These are phyloP conservation scores for Geosmithia flava DNA, from an alignment of 2,329 filamentous ascomycete species.

Conservation along the genomic window DNA sequence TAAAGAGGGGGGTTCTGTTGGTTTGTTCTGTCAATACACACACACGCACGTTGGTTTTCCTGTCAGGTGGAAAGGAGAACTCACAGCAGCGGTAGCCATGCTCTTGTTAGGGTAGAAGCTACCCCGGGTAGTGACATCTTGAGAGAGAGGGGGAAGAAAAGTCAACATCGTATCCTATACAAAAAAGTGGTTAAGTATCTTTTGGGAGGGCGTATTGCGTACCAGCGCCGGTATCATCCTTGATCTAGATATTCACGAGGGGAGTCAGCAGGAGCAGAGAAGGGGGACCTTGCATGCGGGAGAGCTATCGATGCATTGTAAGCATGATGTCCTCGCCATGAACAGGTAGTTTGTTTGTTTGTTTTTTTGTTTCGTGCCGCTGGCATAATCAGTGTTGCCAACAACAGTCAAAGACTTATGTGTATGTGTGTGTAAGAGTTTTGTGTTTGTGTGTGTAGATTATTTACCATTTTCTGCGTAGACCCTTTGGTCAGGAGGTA, in stretches of 20 bases:
- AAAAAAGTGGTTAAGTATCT: constrained; percentile 26
- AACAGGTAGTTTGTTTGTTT: no score
- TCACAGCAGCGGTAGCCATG: constrained; percentile 87
- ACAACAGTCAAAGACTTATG: not conserved
- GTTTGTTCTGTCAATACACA: not conserved
- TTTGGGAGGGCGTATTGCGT: constrained; percentile 74
- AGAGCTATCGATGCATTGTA: constrained; percentile 55
- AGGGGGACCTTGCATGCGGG: constrained; percentile 36
- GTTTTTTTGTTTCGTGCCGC: constrained; percentile 3
- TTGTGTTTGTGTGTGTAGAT: constrained; percentile 29
- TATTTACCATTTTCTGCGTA: constrained; percentile 99
- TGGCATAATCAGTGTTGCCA: constrained; percentile 21
- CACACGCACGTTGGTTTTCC: not conserved
- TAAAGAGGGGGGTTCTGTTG: constrained; percentile 80
- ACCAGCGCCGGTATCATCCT: constrained; percentile 99
- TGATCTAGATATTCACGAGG: constrained; percentile 82
- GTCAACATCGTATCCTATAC: constrained; percentile 42
- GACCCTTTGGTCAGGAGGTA: constrained; percentile 95
- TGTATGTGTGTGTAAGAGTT: not conserved
- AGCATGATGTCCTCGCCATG: constrained; percentile 52
- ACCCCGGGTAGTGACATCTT: constrained; percentile 97
- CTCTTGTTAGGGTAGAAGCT: constrained; percentile 95
- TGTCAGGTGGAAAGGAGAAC: constrained; percentile 17
- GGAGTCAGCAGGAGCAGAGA: constrained; percentile 90
- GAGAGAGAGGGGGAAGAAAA: constrained; percentile 14